Percentiles rank a stretch among this genome's conserved stretches.
Conservation (phyloP, 2,329 filamentous ascomycete species). For the Colletotrichum sublineola region DNA sequence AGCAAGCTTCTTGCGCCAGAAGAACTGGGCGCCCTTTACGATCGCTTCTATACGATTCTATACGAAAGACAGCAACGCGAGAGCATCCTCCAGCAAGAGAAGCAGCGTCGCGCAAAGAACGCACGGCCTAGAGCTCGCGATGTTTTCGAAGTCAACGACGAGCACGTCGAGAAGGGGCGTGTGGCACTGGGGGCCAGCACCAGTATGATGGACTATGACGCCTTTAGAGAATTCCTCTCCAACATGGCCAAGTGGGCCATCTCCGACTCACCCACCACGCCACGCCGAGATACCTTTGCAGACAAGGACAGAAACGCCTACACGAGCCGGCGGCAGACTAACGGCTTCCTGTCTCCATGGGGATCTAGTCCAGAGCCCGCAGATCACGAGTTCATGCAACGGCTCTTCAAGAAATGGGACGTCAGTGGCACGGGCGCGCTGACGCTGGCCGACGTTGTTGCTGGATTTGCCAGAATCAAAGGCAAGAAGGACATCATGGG, state of each 20-base stretch:
- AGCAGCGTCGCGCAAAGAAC: constrained; percentile 73
- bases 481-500: constrained; percentile 97
- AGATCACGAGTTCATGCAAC: constrained; percentile 93
- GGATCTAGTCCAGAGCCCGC: constrained; percentile 76
- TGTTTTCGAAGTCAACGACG: constrained; percentile 53
- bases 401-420: constrained; percentile 92
- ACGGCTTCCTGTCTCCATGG: constrained; percentile 62
- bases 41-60: constrained; percentile 91
- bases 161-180: constrained; percentile 81
- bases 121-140: constrained; percentile 65
- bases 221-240: constrained; percentile 93
- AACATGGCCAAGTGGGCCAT: constrained; percentile 93
- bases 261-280: constrained; percentile 81
- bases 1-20: constrained; percentile 90
- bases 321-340: constrained; percentile 35
- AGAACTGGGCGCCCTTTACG: constrained; percentile 91
- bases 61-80: constrained; percentile 92
- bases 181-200: constrained; percentile 91
- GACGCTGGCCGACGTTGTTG: constrained; percentile 91
- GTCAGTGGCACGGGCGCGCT: constrained; percentile 81
- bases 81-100: constrained; percentile 82
- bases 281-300: constrained; percentile 60
- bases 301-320: constrained; percentile 67
- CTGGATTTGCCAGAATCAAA: constrained; percentile 90
- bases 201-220: constrained; percentile 96